A percentile compares a stretch with the other conserved stretches of the same genome.
phyloP scores from a whole-genome alignment of 257 asterid genomes.

The Plectranthus barbatus region DNA sequence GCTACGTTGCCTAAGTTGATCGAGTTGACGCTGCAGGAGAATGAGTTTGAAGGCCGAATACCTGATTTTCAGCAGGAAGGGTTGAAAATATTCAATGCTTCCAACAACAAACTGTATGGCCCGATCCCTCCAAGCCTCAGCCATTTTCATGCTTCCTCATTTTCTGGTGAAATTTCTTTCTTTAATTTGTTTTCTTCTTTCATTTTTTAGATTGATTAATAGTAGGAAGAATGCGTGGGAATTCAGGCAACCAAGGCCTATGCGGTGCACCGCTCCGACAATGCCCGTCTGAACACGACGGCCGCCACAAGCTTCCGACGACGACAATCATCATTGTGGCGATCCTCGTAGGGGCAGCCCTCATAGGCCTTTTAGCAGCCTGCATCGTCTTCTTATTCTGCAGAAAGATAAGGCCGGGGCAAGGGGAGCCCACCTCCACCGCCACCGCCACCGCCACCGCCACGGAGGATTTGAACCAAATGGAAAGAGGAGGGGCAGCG shows the following conservation, averaged over 20 bases:
- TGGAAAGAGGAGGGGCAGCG: constrained; percentile 53
- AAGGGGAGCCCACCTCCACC: not conserved
- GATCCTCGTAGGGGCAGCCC: constrained; percentile 30
- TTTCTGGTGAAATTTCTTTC: constrained; percentile 27
- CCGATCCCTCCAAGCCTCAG: constrained; percentile 34
- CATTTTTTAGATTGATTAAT: too few species aligned
- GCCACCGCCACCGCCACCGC: too few species aligned
- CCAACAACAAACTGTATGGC: constrained; percentile 47
- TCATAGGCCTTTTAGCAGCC: constrained; percentile 33
- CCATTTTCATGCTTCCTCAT: constrained; percentile 25
- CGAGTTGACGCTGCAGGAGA: constrained; percentile 40
- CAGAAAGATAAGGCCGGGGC: constrained; percentile 22
- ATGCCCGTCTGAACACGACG: constrained; percentile 25
- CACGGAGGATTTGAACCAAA: constrained; percentile 22
- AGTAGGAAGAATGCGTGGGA: too few species aligned
- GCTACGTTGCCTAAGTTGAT: constrained; percentile 32
- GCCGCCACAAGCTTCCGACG: not conserved
- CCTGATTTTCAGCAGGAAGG: constrained; percentile 30
- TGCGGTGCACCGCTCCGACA: constrained; percentile 64
- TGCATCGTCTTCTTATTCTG: constrained; percentile 31
- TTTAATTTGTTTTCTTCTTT: not conserved
- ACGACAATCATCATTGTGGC: constrained; percentile 23
- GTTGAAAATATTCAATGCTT: constrained; percentile 21
- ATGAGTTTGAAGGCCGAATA: constrained; percentile 38
- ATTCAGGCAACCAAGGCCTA: constrained; percentile 53